These are phyloP conservation scores for Kurtzmaniella quercitrusa DNA, from an alignment of 1,139 yeast genomes.

Conservation along the genomic window DNA sequence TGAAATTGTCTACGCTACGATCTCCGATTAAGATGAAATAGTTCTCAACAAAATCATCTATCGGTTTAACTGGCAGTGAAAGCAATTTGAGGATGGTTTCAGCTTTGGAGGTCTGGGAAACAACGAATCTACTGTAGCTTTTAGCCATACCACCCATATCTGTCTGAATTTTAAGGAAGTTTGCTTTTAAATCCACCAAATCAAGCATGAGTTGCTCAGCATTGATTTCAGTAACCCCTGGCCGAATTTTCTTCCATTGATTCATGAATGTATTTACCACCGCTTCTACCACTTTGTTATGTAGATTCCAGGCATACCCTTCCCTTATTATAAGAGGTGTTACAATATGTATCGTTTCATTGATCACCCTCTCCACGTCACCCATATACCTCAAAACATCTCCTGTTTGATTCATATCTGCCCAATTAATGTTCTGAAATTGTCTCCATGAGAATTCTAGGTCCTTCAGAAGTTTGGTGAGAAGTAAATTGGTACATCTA, in stretches of 20 bases:
- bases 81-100: conserved; percentile 66
- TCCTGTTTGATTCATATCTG: conserved; percentile 53
- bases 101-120: conserved; percentile 45
- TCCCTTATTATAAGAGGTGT: conserved; percentile 65
- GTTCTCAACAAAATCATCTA: conserved; percentile 58
- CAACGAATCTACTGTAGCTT: conserved; percentile 44
- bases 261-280: conserved; percentile 55
- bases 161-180: conserved; percentile 50
- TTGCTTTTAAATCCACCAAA: conserved; percentile 55
- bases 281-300: conserved; percentile 73
- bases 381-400: conserved; percentile 68
- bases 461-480: conserved; percentile 58
- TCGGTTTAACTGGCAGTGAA: conserved; percentile 58
- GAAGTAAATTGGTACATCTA: conserved; percentile 52
- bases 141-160: conserved; percentile 19
- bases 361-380: conserved; percentile 48
- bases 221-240: conserved; percentile 56
- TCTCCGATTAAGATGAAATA: conserved; percentile 71
- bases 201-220: conserved; percentile 84
- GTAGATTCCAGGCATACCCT: conserved; percentile 64
- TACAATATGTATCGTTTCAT: conserved; percentile 43
- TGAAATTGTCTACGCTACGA: conserved; percentile 55
- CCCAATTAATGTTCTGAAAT: conserved; percentile 79
- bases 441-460: conserved; percentile 79
- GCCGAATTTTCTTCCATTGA: conserved; percentile 56